Evolutionary conservation across 2,329 filamentous ascomycete species (phyloP), one percentile per base, ranked within the genome.

Genomic region (Botrytis fragariae): DNA sequence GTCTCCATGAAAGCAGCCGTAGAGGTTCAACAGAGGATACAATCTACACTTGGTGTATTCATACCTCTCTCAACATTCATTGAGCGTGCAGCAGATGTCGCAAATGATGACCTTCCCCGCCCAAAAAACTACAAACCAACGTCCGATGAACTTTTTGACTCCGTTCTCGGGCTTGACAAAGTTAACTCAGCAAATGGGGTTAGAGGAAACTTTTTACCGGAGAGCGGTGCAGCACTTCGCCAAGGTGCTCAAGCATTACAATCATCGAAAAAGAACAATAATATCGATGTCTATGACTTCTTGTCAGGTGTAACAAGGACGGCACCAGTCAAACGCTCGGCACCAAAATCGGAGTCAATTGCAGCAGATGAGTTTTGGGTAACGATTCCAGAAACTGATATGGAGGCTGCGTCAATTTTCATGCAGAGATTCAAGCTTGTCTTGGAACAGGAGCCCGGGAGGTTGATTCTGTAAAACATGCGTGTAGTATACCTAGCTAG

Each of bases 51-150:
- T 39, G 94, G 93, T 74, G 90, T 95, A 73, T 92, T 90, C 80
- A 85, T 98, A 65, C 94, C 95, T 22, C 85, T 98, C 8, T 93
- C 93, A 3, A 94, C 92, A 20, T 97, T 98, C 84, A 90, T 99
- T 81, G 88, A 90, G 72, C 92, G 94, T 71, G 96, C 96, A 59
- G 89, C 93, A 59, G 91, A 96, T 79, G 84, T 97, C 39, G 96
- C 96, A 74, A 98, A 98, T 83, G 92, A 96, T 76, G 90, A 92
- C 63, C 88, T 98, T 12, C 95, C 95, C 4, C 85, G 87, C 42
- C 88, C 90, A 8, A 86, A 89, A 74, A 85, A 85, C 74, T 86
- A 88, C 63, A 87, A 90, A 80, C 91, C 92, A 22, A 91, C 92
- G 0, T 85, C 92, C 51, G 89, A 94, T 80, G 94, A 97, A 81